A percentile compares a stretch with the other conserved stretches of the same genome.
These are phyloP conservation scores for Ascosphaera pollenicola DNA, from an alignment of 2,329 filamentous ascomycete species.

Conservation along the genomic window DNA sequence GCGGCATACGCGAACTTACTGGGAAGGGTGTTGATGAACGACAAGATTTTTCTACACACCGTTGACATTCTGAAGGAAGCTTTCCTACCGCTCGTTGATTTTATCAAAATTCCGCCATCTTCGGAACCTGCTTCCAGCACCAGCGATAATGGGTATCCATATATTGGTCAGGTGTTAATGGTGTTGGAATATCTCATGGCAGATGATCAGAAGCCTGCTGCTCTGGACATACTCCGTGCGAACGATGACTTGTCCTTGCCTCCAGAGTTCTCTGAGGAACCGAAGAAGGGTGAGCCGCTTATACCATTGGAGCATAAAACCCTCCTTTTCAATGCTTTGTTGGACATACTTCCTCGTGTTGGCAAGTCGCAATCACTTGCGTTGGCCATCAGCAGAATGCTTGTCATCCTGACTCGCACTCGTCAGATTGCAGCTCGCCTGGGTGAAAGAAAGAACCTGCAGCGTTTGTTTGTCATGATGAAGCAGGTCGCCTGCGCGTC, in stretches of 20 bases:
- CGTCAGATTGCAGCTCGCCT: conserved; percentile 52
- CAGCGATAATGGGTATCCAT: conserved; percentile 62
- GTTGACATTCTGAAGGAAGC: conserved; percentile 54
- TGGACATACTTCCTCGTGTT: conserved; percentile 65
- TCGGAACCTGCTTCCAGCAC: conserved; percentile 33
- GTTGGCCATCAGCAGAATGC: conserved; percentile 56
- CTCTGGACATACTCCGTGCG: conserved; percentile 12
- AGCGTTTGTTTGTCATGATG: conserved; percentile 81
- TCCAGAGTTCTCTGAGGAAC: conserved; percentile 20
- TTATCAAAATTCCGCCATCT: conserved; percentile 40
- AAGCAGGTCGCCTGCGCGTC: conserved; percentile 70
- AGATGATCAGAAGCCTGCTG: conserved; percentile 60
- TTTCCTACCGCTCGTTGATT: conserved; percentile 52
- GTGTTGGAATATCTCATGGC: conserved; percentile 80
- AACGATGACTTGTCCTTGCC: background rate
- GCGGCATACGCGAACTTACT: conserved; percentile 83
- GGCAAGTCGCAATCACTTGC: conserved; percentile 74
- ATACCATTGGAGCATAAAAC: conserved; percentile 43
- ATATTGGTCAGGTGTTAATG: conserved; percentile 76
- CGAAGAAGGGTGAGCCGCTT: conserved; percentile 37
- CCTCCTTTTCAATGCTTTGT: conserved; percentile 52
- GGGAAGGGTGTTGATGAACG: conserved; percentile 67
- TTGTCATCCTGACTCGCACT: conserved; percentile 71
- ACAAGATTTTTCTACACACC: conserved; percentile 56
- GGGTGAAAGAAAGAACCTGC: conserved; percentile 72